A percentile compares a stretch with the other conserved stretches of the same genome.
Conservation (phyloP, 495 filamentous ascomycete genomes). For the Penicillium cataractarum region DNA sequence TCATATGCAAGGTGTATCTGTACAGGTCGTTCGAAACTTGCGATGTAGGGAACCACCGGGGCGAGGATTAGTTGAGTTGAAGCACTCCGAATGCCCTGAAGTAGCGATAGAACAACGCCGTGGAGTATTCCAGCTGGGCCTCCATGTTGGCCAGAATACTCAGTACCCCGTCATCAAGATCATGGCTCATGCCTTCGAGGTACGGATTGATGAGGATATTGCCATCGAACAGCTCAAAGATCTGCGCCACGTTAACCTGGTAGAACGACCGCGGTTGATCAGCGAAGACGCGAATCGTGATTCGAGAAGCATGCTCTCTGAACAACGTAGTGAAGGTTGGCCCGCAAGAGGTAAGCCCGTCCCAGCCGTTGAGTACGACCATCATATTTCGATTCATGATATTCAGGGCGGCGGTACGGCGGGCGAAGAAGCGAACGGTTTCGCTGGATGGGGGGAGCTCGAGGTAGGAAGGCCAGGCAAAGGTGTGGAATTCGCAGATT, state of each 20-base stretch:
- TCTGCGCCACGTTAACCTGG: conserved; percentile 6
- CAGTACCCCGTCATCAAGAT: not conserved
- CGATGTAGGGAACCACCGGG: not conserved
- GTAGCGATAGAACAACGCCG: conserved; percentile 3
- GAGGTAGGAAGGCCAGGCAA: not conserved
- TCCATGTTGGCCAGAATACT: not conserved
- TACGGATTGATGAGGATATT: conserved; percentile 2
- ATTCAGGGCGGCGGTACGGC: not conserved
- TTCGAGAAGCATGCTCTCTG: not conserved
- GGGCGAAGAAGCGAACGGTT: not conserved
- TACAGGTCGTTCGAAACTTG: not conserved
- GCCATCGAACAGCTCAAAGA: not conserved
- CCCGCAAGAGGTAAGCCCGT: not conserved
- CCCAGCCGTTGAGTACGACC: conserved; percentile 8
- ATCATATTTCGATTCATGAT: not conserved
- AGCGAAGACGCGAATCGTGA: conserved; percentile 6
- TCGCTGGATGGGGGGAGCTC: not conserved
- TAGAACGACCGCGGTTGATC: conserved; percentile 1
- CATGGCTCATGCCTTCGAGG: not conserved
- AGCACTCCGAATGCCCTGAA: not conserved
- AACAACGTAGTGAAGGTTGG: not conserved
- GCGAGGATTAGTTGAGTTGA: not conserved
- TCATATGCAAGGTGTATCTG: not conserved
- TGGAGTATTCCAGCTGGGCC: conserved; percentile 1
- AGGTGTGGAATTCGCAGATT: not conserved